A percentile compares a stretch with the other conserved stretches of the same genome.
These are phyloP conservation scores for Dipodascus albidus DNA, from an alignment of 805 yeast genomes.

Conservation along the genomic window DNA sequence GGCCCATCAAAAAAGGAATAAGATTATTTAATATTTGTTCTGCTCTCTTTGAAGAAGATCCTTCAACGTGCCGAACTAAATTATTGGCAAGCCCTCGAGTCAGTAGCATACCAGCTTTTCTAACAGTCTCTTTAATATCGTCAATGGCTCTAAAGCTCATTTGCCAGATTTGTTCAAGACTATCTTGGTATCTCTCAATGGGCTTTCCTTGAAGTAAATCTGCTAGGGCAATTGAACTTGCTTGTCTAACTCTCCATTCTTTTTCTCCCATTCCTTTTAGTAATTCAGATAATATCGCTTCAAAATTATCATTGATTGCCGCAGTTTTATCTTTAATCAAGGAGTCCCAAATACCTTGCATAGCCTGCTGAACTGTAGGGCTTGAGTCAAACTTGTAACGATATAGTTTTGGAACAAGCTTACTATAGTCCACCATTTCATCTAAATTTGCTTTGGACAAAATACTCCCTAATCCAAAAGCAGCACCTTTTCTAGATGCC, in stretches of 20 bases:
- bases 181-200: constrained; percentile 32
- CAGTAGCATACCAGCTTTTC: constrained; percentile 64
- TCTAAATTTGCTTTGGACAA: constrained; percentile 69
- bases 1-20: constrained; percentile 71
- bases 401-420: constrained; percentile 70
- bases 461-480: constrained; percentile 82
- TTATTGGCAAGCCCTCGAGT: constrained; percentile 55
- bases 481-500: constrained; percentile 90
- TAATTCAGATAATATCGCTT: constrained; percentile 51
- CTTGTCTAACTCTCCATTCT: constrained; percentile 93
- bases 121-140: constrained; percentile 88
- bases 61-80: constrained; percentile 46
- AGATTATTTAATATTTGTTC: constrained; percentile 40
- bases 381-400: constrained; percentile 82
- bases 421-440: constrained; percentile 44
- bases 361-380: constrained; percentile 59
- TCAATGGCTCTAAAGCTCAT: constrained; percentile 85
- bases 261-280: constrained; percentile 58
- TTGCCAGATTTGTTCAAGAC: constrained; percentile 55
- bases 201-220: constrained; percentile 59
- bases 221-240: constrained; percentile 59
- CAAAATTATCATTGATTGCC: constrained; percentile 40
- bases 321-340: constrained; percentile 49
- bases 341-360: constrained; percentile 81
- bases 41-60: constrained; percentile 31